Evolutionary conservation across 352 stramenopile genomes (phyloP), one percentile per base, ranked within the genome.

Genomic region (Globisporangium paddicum): DNA sequence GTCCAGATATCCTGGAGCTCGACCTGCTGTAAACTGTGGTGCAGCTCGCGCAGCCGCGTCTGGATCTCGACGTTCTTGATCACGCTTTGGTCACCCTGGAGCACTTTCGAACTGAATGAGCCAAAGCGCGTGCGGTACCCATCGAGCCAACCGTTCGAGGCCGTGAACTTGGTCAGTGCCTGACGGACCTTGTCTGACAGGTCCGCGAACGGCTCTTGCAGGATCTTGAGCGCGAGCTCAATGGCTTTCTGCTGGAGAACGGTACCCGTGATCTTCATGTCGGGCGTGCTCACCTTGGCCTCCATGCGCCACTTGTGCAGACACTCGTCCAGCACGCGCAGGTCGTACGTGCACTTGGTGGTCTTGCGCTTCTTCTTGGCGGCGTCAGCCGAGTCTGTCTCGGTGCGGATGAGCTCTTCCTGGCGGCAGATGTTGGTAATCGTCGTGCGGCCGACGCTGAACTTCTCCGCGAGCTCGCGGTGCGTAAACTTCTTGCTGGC

Each of bases 231-330:
- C n/a, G 80, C 79, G 19, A 94, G 63, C 30, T 94, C 79, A 78
- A 94, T 90, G 49, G 84, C 84, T 44, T 91, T 92, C 49, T 90
- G 78, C 68, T 94, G 84, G 52, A 94, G 67, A 32, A 89, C 76
- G 0, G 80, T 87, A 62, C 84, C 84, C 16, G 84, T 94, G 63
- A 94, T 69, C 65, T 91, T 90, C 18, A 67, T 84, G 47, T 94
- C 84, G 0, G 84, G 84, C 13, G 66, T 88, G 64, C 76, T 89
- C 32, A 94, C 82, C 46, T 88, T 88, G 41, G 88, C 67, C 63
- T 94, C 85, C 82, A 94, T 91, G 46, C 85, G 77, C 85, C 82
- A 92, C 74, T 94, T 94, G 71, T 94, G 82, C 55, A 94, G 64
- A 66, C 77, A 89, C 67, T 94, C 82, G 65, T 92, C 82, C 34